Base-by-base conservation (phyloP, 2,329 filamentous ascomycete genomes). In the Clonostachys chloroleuca region DNA sequence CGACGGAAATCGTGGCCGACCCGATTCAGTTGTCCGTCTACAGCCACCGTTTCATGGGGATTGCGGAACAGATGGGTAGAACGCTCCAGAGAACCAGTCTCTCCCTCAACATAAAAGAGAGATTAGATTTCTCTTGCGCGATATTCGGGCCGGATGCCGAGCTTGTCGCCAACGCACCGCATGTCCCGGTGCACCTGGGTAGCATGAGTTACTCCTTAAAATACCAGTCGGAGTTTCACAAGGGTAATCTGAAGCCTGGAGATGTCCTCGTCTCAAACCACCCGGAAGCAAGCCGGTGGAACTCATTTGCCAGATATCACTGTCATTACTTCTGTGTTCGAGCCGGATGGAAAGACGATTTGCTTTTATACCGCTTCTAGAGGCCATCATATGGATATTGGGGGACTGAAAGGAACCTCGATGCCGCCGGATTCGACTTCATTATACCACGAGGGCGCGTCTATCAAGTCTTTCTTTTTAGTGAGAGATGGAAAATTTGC, bases 51-150 rank as follows among this genome's bases (percentile, higher is more conserved):
- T 91, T 91, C 66, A 91, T 91, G 87, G 83, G 84, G 2, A 88
- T 91, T 48, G 87, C 87, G 1, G 87, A 91, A 59, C 86, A 91
- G 58, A 91, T 91, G 87, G 86, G 87, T 0, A 75, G 84, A 40
- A 84, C 85, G 3, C 64, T 91, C 44, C 85, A 91, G 56, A 89
- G 89, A 68, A 90, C 86, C 0, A 84, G 82, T 53, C 83, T 90
- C 17, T 86, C 80, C 39, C 87, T 83, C 0, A 91, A 90, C 55
- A 86, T 91, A 61, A 86, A 92, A 55, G 87, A 92, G 57, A 76
- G 87, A 14, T 72, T 92, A 0, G 87, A 92, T 54, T 92, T 89
- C 58, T 89, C 85, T 0, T 91, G 87, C 48, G 87, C 87, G 2
- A 67, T 92, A 0, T 92, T 92, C 56, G 86, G 87, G 39, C 78